phyloP scores from a whole-genome alignment of 805 yeast species.

The Cyberlindnera euphorbiiphila region DNA sequence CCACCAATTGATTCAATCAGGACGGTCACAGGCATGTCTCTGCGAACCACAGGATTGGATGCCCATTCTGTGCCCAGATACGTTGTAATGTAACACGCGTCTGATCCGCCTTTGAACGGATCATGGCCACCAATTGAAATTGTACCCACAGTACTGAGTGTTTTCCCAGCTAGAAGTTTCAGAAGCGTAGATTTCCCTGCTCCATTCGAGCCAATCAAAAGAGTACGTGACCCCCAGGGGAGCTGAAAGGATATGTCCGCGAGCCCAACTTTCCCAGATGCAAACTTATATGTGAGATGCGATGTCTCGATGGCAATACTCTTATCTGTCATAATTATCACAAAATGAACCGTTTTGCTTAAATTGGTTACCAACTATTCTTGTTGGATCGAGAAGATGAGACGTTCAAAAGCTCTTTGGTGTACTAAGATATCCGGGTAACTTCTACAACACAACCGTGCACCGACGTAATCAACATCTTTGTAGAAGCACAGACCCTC shows the following conservation, averaged over 20 bases:
- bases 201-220: conserved; percentile 91
- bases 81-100: conserved; percentile 52
- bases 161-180: conserved; percentile 85
- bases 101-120: conserved; percentile 66
- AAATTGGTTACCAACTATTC: too few relatives aligned
- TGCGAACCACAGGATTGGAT: conserved; percentile 77
- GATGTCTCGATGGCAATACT: conserved; percentile 54
- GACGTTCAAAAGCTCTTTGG: too few relatives aligned
- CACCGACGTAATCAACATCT: too few relatives aligned
- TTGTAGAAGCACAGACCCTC: too few relatives aligned
- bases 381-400: too few relatives aligned
- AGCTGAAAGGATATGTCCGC: conserved; percentile 57
- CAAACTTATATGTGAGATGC: conserved; percentile 66
- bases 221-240: conserved; percentile 68
- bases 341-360: too few relatives aligned
- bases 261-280: conserved; percentile 60
- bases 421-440: not conserved
- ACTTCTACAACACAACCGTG: not conserved
- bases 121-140: conserved; percentile 77
- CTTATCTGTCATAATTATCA: not conserved
- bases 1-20: conserved; percentile 81
- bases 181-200: conserved; percentile 94
- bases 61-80: conserved; percentile 99
- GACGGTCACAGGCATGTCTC: conserved; percentile 85
- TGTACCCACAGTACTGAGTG: conserved; percentile 69